Percentiles rank a stretch among this genome's conserved stretches.
phyloP scores from a whole-genome alignment of 371 early-diverging fungal genomes.

The Fennellomyces sp. region DNA sequence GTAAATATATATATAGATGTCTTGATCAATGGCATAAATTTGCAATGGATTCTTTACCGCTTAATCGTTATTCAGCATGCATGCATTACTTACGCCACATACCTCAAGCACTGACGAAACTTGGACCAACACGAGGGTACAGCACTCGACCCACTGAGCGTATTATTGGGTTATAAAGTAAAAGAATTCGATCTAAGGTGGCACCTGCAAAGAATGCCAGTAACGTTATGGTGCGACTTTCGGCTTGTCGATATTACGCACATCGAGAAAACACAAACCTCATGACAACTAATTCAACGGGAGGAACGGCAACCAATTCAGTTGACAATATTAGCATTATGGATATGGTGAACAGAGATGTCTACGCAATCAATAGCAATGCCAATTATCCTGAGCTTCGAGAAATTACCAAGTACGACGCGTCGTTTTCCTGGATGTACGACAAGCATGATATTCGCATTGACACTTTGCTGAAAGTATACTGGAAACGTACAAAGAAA shows the following conservation, averaged over 20 bases:
- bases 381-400: not conserved
- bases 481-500: not conserved
- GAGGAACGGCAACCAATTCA: too few species aligned
- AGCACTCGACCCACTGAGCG: not conserved
- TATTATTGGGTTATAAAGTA: conserved; percentile 2
- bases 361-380: not conserved
- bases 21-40: conserved; percentile 5
- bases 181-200: not conserved
- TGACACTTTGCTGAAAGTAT: not conserved
- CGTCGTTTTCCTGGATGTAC: too few species aligned
- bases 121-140: conserved; percentile 4
- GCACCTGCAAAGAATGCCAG: not conserved
- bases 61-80: not conserved
- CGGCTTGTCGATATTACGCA: not conserved
- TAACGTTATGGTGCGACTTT: not conserved
- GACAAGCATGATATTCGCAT: too few species aligned
- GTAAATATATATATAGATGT: not conserved
- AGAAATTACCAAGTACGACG: not conserved
- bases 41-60: not conserved
- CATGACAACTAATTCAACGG: not conserved
- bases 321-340: too few species aligned
- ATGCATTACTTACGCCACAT: conserved; percentile 7
- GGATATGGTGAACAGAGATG: not conserved
- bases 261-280: not conserved
- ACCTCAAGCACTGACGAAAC: conserved; percentile 1